These are phyloP conservation scores for Dendrobium officinale DNA, from an alignment of 106 monocot species.

Conservation along the genomic window DNA sequence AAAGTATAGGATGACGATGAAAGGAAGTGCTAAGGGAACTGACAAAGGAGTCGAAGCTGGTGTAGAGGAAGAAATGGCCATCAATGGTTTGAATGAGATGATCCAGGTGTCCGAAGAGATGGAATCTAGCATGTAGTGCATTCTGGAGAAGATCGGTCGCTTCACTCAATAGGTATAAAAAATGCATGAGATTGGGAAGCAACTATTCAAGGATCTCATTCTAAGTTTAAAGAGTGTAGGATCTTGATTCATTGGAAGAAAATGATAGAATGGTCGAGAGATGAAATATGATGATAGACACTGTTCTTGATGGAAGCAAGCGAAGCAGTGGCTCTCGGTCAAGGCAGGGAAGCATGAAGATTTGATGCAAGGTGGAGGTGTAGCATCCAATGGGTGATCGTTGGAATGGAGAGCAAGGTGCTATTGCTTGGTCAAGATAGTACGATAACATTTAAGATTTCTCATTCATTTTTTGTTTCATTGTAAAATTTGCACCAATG, in stretches of 20 bases:
- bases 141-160: slow-evolving; percentile 15
- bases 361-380: no score
- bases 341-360: no score
- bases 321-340: no score
- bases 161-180: slow-evolving; percentile 17
- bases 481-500: no score
- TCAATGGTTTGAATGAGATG: background rate
- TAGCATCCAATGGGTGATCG: no score
- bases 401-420: no score
- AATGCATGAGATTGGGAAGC: slow-evolving; percentile 18
- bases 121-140: slow-evolving; percentile 17
- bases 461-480: no score
- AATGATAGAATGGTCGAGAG: slow-evolving; percentile 79
- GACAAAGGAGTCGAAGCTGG: background rate
- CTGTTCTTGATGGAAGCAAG: no score
- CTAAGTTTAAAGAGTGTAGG: slow-evolving; percentile 21
- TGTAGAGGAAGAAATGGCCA: background rate
- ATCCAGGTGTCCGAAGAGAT: slow-evolving; percentile 12
- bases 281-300: background rate
- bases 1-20: no score
- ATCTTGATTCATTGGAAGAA: slow-evolving; percentile 65
- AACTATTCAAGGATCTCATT: slow-evolving; percentile 19
- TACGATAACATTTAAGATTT: no score
- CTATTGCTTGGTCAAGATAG: no score
- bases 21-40: background rate